phyloP scores from a whole-genome alignment of 805 yeast species.

The Lachancea thermotolerans region DNA sequence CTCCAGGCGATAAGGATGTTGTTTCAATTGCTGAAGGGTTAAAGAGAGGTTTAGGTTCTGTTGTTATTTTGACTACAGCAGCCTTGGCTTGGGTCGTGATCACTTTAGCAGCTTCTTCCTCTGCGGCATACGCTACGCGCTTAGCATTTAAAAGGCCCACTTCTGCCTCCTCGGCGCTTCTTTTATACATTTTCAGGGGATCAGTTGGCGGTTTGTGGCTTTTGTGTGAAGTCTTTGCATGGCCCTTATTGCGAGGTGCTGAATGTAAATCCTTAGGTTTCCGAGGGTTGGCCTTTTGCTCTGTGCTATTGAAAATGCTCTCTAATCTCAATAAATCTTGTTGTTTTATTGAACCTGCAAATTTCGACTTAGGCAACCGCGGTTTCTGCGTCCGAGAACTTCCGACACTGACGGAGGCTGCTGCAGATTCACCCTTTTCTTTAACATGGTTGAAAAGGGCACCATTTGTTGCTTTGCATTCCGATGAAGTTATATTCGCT shows the following conservation, averaged over 20 bases:
- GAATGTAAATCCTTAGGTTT: neutral
- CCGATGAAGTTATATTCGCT: too few species aligned
- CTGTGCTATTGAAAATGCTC: constrained; percentile 11
- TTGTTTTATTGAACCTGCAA: constrained; percentile 10
- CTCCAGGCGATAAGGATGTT: neutral
- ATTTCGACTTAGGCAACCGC: neutral
- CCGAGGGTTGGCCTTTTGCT: neutral
- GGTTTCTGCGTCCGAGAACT: neutral
- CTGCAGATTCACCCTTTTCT: neutral
- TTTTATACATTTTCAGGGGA: too few species aligned
- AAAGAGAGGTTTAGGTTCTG: too few species aligned
- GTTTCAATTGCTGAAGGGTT: neutral
- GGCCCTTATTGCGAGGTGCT: too few species aligned
- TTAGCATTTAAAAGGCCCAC: neutral
- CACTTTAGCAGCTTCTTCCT: too few species aligned
- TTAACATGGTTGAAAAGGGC: neutral
- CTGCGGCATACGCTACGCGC: too few species aligned
- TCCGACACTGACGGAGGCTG: neutral
- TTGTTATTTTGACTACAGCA: too few species aligned
- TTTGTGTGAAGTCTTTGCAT: too few species aligned
- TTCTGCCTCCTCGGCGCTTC: neutral
- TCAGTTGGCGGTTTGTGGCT: too few species aligned
- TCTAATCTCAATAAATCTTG: constrained; percentile 22
- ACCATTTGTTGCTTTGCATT: too few species aligned
- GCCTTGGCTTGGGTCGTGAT: too few species aligned